phyloP scores from a whole-genome alignment of 2,329 filamentous ascomycete genomes.

The Cordyceps tenuipes region DNA sequence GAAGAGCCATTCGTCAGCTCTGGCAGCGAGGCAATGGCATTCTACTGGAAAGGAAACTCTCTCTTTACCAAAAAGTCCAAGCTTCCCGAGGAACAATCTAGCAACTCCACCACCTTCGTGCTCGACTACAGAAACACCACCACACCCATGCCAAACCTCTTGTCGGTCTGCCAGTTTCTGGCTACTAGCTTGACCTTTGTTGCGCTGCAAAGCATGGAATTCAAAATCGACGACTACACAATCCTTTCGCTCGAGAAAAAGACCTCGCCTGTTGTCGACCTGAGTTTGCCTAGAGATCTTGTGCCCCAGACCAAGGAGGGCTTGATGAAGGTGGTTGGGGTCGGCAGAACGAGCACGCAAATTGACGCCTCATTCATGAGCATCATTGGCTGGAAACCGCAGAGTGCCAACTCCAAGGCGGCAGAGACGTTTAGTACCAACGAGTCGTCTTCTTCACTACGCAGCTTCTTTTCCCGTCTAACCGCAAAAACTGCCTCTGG shows the following conservation, averaged over 20 bases:
- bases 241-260: conserved; percentile 77
- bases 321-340: conserved; percentile 75
- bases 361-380: conserved; percentile 89
- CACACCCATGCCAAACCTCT: conserved; percentile 75
- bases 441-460: conserved; percentile 56
- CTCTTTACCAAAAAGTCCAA: conserved; percentile 84
- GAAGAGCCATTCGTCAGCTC: conserved; percentile 97
- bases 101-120: conserved; percentile 78
- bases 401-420: conserved; percentile 33
- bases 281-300: conserved; percentile 69
- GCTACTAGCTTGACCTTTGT: conserved; percentile 96
- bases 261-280: conserved; percentile 64
- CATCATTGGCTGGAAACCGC: conserved; percentile 73
- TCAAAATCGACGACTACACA: conserved; percentile 83
- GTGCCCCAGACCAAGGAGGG: conserved; percentile 78
- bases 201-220: conserved; percentile 74
- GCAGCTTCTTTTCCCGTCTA: conserved; percentile 75
- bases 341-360: conserved; percentile 80
- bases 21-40: conserved; percentile 88
- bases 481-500: conserved; percentile 46
- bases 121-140: conserved; percentile 87
- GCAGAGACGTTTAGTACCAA: conserved; percentile 41
- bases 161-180: conserved; percentile 84
- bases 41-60: conserved; percentile 99
- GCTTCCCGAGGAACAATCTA: conserved; percentile 58